Base-by-base conservation (phyloP, 176 grass and related monocot species). In the Thinopyrum elongatum region DNA sequence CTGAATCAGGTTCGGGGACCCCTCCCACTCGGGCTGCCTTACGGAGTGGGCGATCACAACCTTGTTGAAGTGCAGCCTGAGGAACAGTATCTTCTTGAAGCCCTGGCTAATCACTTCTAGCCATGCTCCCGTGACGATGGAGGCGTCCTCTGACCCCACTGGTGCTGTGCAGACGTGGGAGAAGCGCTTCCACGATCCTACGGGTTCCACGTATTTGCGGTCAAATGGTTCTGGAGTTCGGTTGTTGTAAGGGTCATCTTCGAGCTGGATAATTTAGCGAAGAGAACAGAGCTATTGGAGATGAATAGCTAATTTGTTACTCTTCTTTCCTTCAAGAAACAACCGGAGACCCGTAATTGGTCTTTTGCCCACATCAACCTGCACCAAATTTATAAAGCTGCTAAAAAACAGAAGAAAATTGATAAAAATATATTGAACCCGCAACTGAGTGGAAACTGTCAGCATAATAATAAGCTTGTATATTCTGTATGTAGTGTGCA, bases 241-340 rank as follows among this genome's bases (percentile, higher is more conserved):
- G n/a, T 61, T 69, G 36, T 88, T 95, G 69, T 84, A 85, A 46
- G 93, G 90, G 26, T 89, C 88, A 0, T 98, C 91, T 76, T 86
- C 70, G 26, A 95, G 91, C 70, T 95, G 88, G 68, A 98, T 77
- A 34, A 94, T 94, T 71, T 89, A 93, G 26, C 91, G 96, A 82
- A 95, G 89, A 65, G 96, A 95, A 70, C 89, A 98, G 8, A 98
- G 90, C 83, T 98, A 92, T 66, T 98, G 93, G 29, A 98, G 81
- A 83, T 98, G 96, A 79, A 98, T 91, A 47, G 96, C 96, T 82
- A 98, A 83, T 83, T 87, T 89, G 86, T 95, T 98, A 84, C 93
- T 95, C 74, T 93, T 92, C 72, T 92, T 95, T 57, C 96, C 96
- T 94, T 98, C 96, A 33, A 98, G 79, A 78, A 94, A 98, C 75